These are phyloP conservation scores for Geranium rotundifolium DNA, from an alignment of 345 rosid species.

Conservation along the genomic window DNA sequence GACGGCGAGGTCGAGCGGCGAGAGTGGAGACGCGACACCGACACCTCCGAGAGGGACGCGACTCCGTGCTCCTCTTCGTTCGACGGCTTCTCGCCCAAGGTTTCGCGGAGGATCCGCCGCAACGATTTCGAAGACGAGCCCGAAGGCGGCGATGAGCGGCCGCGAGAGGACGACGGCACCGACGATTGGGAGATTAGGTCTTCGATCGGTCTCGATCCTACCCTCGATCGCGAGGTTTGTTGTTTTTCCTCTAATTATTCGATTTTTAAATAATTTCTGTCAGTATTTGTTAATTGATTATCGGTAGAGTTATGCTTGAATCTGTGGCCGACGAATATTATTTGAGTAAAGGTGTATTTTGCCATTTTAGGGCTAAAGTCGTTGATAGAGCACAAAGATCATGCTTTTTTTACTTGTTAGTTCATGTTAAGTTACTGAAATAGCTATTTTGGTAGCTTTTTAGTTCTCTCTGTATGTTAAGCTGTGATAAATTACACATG, in stretches of 20 bases:
- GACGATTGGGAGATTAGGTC: conserved; percentile 71
- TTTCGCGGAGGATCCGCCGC: conserved; percentile 10
- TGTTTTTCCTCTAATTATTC: background rate
- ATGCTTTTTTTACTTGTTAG: too few species aligned
- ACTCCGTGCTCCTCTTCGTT: background rate
- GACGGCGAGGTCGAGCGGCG: conserved; percentile 31
- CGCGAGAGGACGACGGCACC: conserved; percentile 31
- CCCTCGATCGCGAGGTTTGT: conserved; percentile 63
- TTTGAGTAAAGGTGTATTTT: background rate
- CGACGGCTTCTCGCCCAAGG: conserved; percentile 13
- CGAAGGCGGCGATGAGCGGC: conserved; percentile 14
- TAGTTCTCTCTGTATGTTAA: too few species aligned
- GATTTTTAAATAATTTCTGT: background rate
- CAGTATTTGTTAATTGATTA: background rate
- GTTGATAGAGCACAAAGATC: background rate
- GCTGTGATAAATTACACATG: too few species aligned
- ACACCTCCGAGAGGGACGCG: conserved; percentile 7
- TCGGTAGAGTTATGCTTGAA: too few species aligned
- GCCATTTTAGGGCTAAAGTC: background rate
- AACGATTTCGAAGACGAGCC: conserved; percentile 21
- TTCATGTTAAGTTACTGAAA: too few species aligned
- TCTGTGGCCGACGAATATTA: background rate
- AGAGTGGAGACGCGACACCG: conserved; percentile 29
- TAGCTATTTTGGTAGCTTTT: too few species aligned
- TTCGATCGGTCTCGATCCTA: conserved; percentile 53